Percentiles rank a stretch among this genome's conserved stretches.
phyloP scores from a whole-genome alignment of 2,329 filamentous ascomycete species.

The Aspergillus sp. region DNA sequence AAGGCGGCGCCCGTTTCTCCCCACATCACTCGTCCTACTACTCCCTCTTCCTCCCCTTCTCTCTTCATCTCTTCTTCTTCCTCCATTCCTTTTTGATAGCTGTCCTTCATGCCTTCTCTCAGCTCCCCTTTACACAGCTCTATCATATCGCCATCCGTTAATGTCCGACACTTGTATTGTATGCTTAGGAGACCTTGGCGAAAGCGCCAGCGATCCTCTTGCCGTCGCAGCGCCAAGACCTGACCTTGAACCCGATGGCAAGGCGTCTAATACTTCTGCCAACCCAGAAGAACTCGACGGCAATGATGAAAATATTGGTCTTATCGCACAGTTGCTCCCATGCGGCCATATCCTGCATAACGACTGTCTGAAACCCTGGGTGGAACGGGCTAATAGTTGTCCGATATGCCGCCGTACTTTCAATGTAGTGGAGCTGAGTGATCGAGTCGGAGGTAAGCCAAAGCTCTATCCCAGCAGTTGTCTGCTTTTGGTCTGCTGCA shows the following conservation, averaged over 20 bases:
- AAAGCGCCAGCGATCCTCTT: slow-evolving; percentile 53
- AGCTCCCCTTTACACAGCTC: slow-evolving; percentile 28
- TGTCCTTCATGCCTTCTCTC: slow-evolving; percentile 42
- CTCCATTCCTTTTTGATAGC: slow-evolving; percentile 18
- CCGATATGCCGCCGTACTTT: slow-evolving; percentile 93
- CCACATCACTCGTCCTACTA: slow-evolving; percentile 29
- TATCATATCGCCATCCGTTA: slow-evolving; percentile 31
- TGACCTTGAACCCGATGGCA: slow-evolving; percentile 34
- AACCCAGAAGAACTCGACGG: slow-evolving; percentile 30
- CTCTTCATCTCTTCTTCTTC: slow-evolving; percentile 19
- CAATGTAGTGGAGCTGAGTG: slow-evolving; percentile 83
- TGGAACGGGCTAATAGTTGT: slow-evolving; percentile 94
- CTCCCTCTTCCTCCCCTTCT: slow-evolving; percentile 24
- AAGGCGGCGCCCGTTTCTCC: slow-evolving; percentile 36
- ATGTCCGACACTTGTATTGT: slow-evolving; percentile 72
- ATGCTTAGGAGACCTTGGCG: slow-evolving; percentile 68
- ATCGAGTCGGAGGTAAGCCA: slow-evolving; percentile 72
- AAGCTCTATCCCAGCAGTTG: slow-evolving; percentile 7
- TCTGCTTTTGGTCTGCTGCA: slow-evolving; percentile 2
- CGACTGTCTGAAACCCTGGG: slow-evolving; percentile 89
- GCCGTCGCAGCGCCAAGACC: slow-evolving; percentile 45
- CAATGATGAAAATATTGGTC: slow-evolving; percentile 47
- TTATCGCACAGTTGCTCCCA: slow-evolving; percentile 65
- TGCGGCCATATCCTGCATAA: slow-evolving; percentile 94
- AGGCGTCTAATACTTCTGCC: slow-evolving; percentile 24